Percentiles rank a stretch among this genome's conserved stretches.
Evolutionary conservation across 352 stramenopile species (phyloP).

Genomic region (Blastocystis sp.): DNA sequence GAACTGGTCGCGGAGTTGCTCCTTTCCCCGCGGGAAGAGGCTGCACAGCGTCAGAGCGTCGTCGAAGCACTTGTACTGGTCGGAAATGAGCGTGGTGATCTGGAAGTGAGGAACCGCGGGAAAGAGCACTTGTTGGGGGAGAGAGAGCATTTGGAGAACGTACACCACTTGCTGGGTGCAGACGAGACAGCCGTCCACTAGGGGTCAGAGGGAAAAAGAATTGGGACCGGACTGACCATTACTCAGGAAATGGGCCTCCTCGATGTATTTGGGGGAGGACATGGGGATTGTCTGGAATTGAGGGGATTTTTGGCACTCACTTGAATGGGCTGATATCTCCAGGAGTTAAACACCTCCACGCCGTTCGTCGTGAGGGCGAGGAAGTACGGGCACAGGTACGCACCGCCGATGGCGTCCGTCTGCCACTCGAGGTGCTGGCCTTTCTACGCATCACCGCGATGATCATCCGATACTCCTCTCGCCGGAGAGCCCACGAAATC

Average conservation of each 20-base stretch:
- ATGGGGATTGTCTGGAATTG: background rate
- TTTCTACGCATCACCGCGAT: background rate
- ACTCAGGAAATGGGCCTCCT: background rate
- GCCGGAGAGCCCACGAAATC: constrained; percentile 31
- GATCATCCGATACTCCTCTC: background rate
- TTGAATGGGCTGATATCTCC: constrained; percentile 38
- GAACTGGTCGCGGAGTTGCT: constrained; percentile 34
- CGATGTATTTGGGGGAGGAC: background rate
- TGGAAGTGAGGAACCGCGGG: background rate
- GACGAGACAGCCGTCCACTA: constrained; percentile 25
- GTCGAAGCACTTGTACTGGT: constrained; percentile 27
- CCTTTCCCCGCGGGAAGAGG: constrained; percentile 43
- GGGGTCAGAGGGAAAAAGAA: background rate
- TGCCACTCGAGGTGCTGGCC: constrained; percentile 31
- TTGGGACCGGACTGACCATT: background rate
- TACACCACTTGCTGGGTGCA: background rate
- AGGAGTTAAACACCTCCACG: constrained; percentile 24
- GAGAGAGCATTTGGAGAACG: constrained; percentile 1
- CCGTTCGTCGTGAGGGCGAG: background rate
- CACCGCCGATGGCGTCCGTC: background rate
- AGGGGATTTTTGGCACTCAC: background rate
- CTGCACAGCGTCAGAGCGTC: constrained; percentile 35
- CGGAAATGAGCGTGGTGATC: constrained; percentile 39
- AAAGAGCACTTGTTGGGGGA: constrained; percentile 5
- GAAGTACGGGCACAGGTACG: constrained; percentile 27